phyloP scores from a whole-genome alignment of 768 basidiomycete genomes.

The Russula lepida region DNA sequence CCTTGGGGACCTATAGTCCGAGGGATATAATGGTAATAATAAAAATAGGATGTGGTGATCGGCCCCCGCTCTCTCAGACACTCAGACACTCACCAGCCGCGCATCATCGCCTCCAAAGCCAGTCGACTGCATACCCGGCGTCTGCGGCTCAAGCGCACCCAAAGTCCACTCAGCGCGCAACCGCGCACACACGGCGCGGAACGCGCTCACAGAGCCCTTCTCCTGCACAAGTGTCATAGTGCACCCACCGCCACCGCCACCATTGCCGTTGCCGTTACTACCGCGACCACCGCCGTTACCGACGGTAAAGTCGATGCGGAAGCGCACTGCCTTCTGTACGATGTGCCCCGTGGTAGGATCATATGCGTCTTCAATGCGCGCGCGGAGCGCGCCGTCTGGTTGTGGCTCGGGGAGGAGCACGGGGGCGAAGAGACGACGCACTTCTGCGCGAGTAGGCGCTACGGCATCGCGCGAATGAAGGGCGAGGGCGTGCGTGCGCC shows the following conservation, averaged over 20 bases:
- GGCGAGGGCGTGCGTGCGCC: slow-evolving; percentile 56
- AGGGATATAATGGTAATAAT: slow-evolving; percentile 1
- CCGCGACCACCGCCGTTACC: slow-evolving; percentile 20
- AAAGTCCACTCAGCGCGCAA: slow-evolving; percentile 62
- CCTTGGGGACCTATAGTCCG: neutral
- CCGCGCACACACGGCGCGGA: slow-evolving; percentile 66
- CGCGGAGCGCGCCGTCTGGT: slow-evolving; percentile 45
- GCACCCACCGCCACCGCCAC: slow-evolving; percentile 37
- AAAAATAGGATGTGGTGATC: neutral
- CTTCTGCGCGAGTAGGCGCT: slow-evolving; percentile 54
- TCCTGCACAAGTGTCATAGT: slow-evolving; percentile 76
- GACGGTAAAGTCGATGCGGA: slow-evolving; percentile 69
- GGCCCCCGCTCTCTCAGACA: neutral
- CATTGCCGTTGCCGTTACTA: slow-evolving; percentile 18
- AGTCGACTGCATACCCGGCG: slow-evolving; percentile 5
- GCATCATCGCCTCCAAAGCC: slow-evolving; percentile 14
- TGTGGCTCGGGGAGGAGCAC: slow-evolving; percentile 57
- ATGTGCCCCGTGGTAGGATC: slow-evolving; percentile 34
- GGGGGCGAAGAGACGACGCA: slow-evolving; percentile 52
- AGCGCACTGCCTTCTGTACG: slow-evolving; percentile 66
- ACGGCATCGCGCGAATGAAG: slow-evolving; percentile 52
- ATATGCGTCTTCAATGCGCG: slow-evolving; percentile 42
- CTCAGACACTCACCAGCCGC: neutral
- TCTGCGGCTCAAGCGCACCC: slow-evolving; percentile 25
- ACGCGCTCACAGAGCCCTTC: slow-evolving; percentile 85